These are phyloP conservation scores for Colletotrichum sansevieriae DNA, from an alignment of 2,329 filamentous ascomycete species.

Conservation along the genomic window DNA sequence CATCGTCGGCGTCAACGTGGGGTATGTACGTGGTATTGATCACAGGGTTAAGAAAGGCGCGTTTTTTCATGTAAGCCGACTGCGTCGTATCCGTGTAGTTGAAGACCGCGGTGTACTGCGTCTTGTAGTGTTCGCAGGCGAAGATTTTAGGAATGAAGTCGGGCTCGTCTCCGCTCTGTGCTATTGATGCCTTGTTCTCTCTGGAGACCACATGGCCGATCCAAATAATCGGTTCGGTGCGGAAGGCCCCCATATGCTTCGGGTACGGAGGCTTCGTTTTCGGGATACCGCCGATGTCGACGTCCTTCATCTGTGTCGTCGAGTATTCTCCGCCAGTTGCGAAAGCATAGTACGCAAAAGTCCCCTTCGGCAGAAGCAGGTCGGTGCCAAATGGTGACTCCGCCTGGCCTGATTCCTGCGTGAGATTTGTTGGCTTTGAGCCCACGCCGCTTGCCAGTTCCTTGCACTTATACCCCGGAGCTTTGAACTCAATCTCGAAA, in stretches of 20 bases:
- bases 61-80: slow-evolving; percentile 44
- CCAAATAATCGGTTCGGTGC: slow-evolving; percentile 53
- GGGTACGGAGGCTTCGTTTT: slow-evolving; percentile 46
- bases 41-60: slow-evolving; percentile 45
- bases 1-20: slow-evolving; percentile 47
- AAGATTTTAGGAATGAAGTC: slow-evolving; percentile 51
- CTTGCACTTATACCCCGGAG: too few relatives aligned
- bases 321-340: too few relatives aligned
- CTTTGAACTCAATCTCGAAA: too few relatives aligned
- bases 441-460: too few relatives aligned
- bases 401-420: too few relatives aligned
- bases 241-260: slow-evolving; percentile 49
- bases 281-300: slow-evolving; percentile 36
- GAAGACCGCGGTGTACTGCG: slow-evolving; percentile 50
- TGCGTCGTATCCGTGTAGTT: slow-evolving; percentile 47
- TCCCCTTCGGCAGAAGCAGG: too few relatives aligned
- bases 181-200: slow-evolving; percentile 39
- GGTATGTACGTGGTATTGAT: slow-evolving; percentile 49
- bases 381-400: too few relatives aligned
- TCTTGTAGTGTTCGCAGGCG: slow-evolving; percentile 53
- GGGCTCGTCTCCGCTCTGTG: slow-evolving; percentile 43
- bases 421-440: too few relatives aligned
- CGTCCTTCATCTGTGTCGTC: too few relatives aligned
- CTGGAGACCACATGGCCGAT: slow-evolving; percentile 47
- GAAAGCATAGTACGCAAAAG: too few relatives aligned